Base-by-base conservation (phyloP, 306 rosid genomes). In the Clitoria ternatea region DNA sequence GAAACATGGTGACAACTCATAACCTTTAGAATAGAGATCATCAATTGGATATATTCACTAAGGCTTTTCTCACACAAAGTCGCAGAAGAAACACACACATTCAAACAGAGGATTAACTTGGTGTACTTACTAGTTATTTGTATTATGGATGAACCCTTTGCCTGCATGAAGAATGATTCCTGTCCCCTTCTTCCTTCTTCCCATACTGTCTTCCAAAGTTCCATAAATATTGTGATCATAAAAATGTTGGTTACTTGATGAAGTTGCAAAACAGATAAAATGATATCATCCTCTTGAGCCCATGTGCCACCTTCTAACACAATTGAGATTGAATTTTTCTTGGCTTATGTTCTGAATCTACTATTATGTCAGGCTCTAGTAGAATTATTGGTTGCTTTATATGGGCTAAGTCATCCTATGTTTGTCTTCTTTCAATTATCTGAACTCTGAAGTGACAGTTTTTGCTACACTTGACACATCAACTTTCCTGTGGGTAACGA, bases 401-500 rank as follows among this genome's bases (percentile, higher is more conserved):
- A 33, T 36, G 32, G 49, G 12, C 40, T 40, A 48, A 19, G 23
- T 68, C 44, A 40, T 26, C 48, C 22, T 22, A 12, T 37, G 22
- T 19, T 3, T 30, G 33, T 66, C 13, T 13, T 18, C 35, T 32
- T n/a, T 30, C 19, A 55, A 54, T 27, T 17, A 37, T 27, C 12
- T 40, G 52, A 55, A 27, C 37, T 27, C 12, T 40, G 52, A 55
- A 27, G 29, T 35, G 13, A 61, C 29, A 52, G 54, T 44, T 32
- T 45, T 68, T 73, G 19, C 42, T 45, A 9, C 27, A 72, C 18
- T 73, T 36, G 40, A 65, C 66, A 27, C 29, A 23, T 36, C 19
- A 74, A 71, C 33, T 66, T 50, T 54, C 23, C 22, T 74, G 20
- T 59, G 56, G 18, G 43, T 84, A 59, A 81, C 66, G 71, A 24